A percentile compares a stretch with the other conserved stretches of the same genome.
phyloP scores from a whole-genome alignment of 345 rosid species.

The Hirschfeldia incana region DNA sequence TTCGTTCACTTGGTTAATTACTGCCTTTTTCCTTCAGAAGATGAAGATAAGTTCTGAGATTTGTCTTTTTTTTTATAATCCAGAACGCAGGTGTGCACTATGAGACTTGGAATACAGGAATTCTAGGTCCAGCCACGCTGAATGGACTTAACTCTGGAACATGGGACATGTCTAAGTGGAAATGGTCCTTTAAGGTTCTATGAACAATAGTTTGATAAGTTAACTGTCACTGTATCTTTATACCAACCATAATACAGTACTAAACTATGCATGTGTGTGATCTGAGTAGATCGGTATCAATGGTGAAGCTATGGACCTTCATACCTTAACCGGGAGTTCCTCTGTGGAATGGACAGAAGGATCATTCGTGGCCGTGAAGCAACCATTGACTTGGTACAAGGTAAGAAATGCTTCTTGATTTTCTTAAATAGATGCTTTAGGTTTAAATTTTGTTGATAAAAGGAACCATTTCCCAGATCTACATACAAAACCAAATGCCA shows the following conservation, averaged over 20 bases:
- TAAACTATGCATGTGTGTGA: not conserved
- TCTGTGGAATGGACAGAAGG: constrained; percentile 58
- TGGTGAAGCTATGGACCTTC: constrained; percentile 67
- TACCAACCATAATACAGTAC: not conserved
- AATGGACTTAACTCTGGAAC: constrained; percentile 65
- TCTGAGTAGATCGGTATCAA: constrained; percentile 63
- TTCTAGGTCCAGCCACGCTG: constrained; percentile 67
- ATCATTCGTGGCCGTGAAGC: constrained; percentile 44
- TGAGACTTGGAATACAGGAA: constrained; percentile 71
- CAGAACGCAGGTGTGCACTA: constrained; percentile 74
- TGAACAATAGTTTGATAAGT: constrained; percentile 11
- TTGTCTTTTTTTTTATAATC: not conserved
- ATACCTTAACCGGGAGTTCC: constrained; percentile 46
- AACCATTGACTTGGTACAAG: constrained; percentile 82
- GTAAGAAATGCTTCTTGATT: constrained; percentile 35
- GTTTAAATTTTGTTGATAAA: not conserved
- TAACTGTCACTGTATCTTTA: not conserved
- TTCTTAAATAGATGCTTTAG: not conserved
- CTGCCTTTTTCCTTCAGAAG: not conserved
- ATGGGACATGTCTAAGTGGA: constrained; percentile 69
- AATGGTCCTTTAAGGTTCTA: constrained; percentile 82
- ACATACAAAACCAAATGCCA: not conserved
- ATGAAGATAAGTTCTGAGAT: not conserved
- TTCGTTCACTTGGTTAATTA: not conserved
- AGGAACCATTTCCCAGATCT: not conserved